Base-by-base conservation (phyloP, 1,284 basidiomycete genomes). In the Coniferiporia weirii region DNA sequence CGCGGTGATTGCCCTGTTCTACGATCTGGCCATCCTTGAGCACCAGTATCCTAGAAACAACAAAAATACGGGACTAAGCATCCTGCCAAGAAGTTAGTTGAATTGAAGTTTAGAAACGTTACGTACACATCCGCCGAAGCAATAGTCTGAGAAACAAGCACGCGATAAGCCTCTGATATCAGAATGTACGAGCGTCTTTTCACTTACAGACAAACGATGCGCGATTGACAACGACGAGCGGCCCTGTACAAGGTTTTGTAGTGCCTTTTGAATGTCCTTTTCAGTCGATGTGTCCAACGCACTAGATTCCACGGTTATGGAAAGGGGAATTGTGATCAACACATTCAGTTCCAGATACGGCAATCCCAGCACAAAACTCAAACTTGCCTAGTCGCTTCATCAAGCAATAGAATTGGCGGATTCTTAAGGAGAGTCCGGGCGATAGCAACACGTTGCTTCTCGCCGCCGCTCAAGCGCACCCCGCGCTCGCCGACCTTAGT, bases 371-470 rank as follows among this genome's bases (percentile, higher is more conserved):
- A 47, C 53, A 19, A 44, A 63, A 63, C 69, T 47, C 50, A 44
- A 52, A 64, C 70, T 46, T 63, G 82, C 84, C 86, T 83, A 12
- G 87, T 91, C 12, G 89, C 89, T 73, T 93, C 91, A 70, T 95
- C 93, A 52, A 95, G 70, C 13, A 95, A 76, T 45, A 95, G 71
- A 57, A 95, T 84, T 5, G 91, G 89, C 15, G 94, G 90, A 68
- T 89, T 85, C 73, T 95, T 95, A 57, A 92, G 73, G 52, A 96
- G 77, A 2, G 92, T 93, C 53, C 93, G 79, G 0, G 94, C 93
- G 66, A 97, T 87, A 10, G 93, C 89, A 10, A 94, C 89, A 3
- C 89, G 80, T 68, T 94, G 92, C 73, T 91, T 91, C 73, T 93
- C 91, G n/a, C 87, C 83, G 27, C 83, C 84, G 64, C 84, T 85